Base-by-base conservation (phyloP, 1,284 basidiomycete species). In the Cryptococcus sp. region DNA sequence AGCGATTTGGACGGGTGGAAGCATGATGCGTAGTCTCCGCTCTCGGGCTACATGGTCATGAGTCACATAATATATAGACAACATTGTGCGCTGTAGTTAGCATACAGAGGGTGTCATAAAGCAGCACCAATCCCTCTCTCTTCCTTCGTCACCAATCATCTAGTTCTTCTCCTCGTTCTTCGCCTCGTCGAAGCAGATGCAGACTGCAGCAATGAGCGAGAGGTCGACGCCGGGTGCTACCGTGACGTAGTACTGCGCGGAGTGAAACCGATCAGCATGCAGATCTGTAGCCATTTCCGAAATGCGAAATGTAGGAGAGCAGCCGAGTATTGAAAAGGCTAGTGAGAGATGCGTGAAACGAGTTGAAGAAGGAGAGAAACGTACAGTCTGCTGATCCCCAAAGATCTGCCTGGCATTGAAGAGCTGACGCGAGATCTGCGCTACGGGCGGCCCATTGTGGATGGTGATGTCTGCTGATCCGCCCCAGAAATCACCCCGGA, bases 151-250 rank as follows among this genome's bases (percentile, higher is more conserved):
- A 11, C 10, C 2, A n/a, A 11, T 22, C 47, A 8, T n/a, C 25
- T 35, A 27, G 20, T 51, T 50, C 38, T 53, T 66, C 13, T 61
- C 25, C 47, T 74, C 72, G 56, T 75, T 70, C 64, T 70, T 65
- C n/a, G 60, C 63, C 66, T 80, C 79, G 59, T 80, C 79, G 56
- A 80, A 72, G 50, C 77, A 78, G 50, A 81, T 75, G 57, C 78
- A 79, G 23, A 80, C 63, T 3, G 78, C 80, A 2, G 78, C 72
- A 20, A 81, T 75, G 31, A 81, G 66, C 5, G 76, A 68, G 3
- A 80, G 69, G 59, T 81, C 80, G 13, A 81, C 79, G 16, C 78
- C 78, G 0, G 80, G 76, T 1, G 79, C 79, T 22, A 80, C 72
- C 0, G 71, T 74, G 8, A 79, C 72, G 41, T 70, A 69, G 66